Percentiles rank a stretch among this genome's conserved stretches.
phyloP scores from a whole-genome alignment of 805 yeast genomes.

The Yarrowia divulgata region DNA sequence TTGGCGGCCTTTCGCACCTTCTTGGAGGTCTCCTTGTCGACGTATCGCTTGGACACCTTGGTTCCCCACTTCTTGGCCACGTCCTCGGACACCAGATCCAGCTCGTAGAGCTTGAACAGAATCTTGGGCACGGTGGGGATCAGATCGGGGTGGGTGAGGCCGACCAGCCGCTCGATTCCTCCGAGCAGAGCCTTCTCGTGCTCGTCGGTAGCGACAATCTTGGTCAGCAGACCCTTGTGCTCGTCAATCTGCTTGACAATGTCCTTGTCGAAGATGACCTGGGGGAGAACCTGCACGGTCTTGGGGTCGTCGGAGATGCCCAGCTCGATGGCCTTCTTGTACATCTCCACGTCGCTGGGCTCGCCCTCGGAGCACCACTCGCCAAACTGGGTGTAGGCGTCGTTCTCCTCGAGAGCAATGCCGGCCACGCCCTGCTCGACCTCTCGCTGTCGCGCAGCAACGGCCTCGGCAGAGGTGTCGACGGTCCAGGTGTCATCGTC shows the following conservation, averaged over 20 bases:
- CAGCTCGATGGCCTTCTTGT: slow-evolving; percentile 83
- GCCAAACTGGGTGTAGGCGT: slow-evolving; percentile 78
- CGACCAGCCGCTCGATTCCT: slow-evolving; percentile 92
- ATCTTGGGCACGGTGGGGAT: slow-evolving; percentile 81
- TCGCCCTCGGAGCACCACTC: slow-evolving; percentile 81
- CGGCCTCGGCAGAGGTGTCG: slow-evolving; percentile 96
- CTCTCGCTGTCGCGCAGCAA: slow-evolving; percentile 87
- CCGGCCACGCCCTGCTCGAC: slow-evolving; percentile 64
- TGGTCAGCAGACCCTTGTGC: slow-evolving; percentile 83
- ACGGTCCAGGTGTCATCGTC: slow-evolving; percentile 97
- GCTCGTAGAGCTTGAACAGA: slow-evolving; percentile 78
- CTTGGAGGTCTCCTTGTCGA: slow-evolving; percentile 88
- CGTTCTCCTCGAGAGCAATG: slow-evolving; percentile 52
- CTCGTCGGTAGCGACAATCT: slow-evolving; percentile 66
- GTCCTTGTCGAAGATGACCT: slow-evolving; percentile 76
- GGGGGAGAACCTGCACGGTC: slow-evolving; percentile 90
- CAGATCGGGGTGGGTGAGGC: slow-evolving; percentile 76
- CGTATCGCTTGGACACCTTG: slow-evolving; percentile 89
- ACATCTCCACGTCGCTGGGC: slow-evolving; percentile 85
- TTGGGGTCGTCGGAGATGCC: slow-evolving; percentile 74
- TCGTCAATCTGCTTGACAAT: slow-evolving; percentile 73
- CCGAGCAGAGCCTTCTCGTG: slow-evolving; percentile 92
- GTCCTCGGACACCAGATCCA: slow-evolving; percentile 85
- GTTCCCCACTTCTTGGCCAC: slow-evolving; percentile 84
- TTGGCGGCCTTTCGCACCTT: slow-evolving; percentile 96